Evolutionary conservation across 2,329 filamentous ascomycete species (phyloP).

Genomic region (Arachnomyces sp.): DNA sequence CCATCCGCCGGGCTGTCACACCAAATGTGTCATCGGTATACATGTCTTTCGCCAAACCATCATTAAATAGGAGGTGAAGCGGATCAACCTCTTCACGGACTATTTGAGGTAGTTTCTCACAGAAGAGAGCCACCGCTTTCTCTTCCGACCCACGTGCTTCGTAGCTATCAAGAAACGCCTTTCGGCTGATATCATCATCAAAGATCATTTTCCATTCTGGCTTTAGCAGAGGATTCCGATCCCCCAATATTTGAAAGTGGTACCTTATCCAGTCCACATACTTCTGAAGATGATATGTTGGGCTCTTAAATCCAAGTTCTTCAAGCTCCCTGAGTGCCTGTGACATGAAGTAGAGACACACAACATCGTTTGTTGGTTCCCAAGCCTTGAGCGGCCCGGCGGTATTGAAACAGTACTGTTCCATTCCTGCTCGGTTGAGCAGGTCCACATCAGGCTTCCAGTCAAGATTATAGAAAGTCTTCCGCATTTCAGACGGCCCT

Average conservation of each 20-base stretch:
- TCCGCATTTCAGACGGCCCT: too few species aligned
- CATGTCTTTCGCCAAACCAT: neutral
- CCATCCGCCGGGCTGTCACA: neutral
- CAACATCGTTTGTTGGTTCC: neutral
- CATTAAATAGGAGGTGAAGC: too few species aligned
- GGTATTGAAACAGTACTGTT: neutral
- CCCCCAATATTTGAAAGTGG: neutral
- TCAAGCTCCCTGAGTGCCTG: neutral
- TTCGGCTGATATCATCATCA: too few species aligned
- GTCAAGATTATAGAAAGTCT: neutral
- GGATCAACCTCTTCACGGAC: too few species aligned
- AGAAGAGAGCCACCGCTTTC: neutral
- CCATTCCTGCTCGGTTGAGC: neutral
- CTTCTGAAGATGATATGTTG: neutral
- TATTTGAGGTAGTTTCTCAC: too few species aligned
- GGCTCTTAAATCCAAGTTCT: neutral
- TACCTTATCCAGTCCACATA: constrained; percentile 2
- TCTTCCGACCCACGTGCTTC: neutral
- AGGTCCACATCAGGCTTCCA: constrained; percentile 1
- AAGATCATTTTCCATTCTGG: too few species aligned
- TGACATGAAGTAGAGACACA: neutral
- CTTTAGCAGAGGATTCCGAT: too few species aligned
- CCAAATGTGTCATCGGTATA: neutral
- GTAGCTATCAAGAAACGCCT: too few species aligned
- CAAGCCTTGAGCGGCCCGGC: too few species aligned